Evolutionary conservation across 2,329 filamentous ascomycete species (phyloP).

Genomic region (Dactylellina leptospora): DNA sequence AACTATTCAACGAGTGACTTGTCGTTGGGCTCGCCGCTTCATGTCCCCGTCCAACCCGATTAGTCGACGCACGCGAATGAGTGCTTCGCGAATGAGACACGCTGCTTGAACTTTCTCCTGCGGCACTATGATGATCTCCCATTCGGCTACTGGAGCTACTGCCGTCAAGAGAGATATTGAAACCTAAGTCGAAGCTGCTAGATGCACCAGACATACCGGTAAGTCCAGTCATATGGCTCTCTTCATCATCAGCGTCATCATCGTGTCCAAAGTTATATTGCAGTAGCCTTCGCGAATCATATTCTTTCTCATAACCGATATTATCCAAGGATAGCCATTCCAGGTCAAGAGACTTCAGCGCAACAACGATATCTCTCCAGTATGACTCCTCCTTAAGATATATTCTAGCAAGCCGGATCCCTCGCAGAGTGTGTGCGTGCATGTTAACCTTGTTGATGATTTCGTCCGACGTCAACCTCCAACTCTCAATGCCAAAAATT

Average conservation of each 20-base stretch:
- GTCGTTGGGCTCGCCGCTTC: constrained; percentile 42
- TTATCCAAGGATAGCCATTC: constrained; percentile 69
- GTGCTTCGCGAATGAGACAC: constrained; percentile 41
- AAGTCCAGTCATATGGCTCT: constrained; percentile 42
- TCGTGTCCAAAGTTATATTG: constrained; percentile 55
- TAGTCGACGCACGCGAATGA: constrained; percentile 37
- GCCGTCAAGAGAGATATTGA: constrained; percentile 50
- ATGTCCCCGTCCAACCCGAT: constrained; percentile 26
- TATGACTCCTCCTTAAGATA: constrained; percentile 68
- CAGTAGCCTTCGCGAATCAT: constrained; percentile 53
- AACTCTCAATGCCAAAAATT: constrained; percentile 72
- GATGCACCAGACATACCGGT: constrained; percentile 45
- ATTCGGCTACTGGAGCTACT: constrained; percentile 43
- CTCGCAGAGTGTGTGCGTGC: constrained; percentile 68
- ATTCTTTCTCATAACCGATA: constrained; percentile 56
- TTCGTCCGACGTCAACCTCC: constrained; percentile 70
- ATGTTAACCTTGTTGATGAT: constrained; percentile 68
- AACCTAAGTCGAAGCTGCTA: constrained; percentile 46
- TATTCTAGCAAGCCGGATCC: constrained; percentile 70
- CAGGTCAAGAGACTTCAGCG: constrained; percentile 67
- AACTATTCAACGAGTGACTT: constrained; percentile 37
- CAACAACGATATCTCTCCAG: constrained; percentile 70
- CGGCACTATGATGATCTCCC: constrained; percentile 38
- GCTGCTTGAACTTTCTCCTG: constrained; percentile 44
- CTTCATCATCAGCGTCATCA: constrained; percentile 54